phyloP scores from a whole-genome alignment of 768 basidiomycete genomes.

The Naematelia encephala region DNA sequence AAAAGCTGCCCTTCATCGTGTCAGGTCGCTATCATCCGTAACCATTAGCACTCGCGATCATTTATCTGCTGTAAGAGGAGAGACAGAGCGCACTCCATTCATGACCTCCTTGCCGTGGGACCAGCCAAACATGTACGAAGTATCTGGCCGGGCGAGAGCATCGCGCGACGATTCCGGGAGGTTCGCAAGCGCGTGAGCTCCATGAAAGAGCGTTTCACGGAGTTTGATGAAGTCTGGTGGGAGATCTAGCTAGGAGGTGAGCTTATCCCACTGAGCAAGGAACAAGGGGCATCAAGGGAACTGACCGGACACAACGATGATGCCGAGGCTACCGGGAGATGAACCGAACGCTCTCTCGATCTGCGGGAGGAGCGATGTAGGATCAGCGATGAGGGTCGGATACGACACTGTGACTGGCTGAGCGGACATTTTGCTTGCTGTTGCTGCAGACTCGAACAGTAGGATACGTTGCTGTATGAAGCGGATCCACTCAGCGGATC shows the following conservation, averaged over 20 bases:
- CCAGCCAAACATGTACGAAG: slow-evolving; percentile 95
- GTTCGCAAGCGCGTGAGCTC: slow-evolving; percentile 71
- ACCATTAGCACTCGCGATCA: neutral
- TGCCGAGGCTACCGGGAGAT: slow-evolving; percentile 40
- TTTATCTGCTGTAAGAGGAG: neutral
- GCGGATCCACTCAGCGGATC: neutral
- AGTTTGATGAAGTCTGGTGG: slow-evolving; percentile 63
- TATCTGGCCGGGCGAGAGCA: slow-evolving; percentile 67
- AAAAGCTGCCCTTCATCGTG: slow-evolving; percentile 85
- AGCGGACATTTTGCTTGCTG: slow-evolving; percentile 4
- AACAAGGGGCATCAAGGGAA: neutral
- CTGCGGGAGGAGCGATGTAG: slow-evolving; percentile 11
- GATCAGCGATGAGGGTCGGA: slow-evolving; percentile 14
- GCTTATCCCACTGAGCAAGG: neutral
- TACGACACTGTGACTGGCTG: slow-evolving; percentile 23
- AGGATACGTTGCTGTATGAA: neutral
- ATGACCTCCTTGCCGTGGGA: slow-evolving; percentile 97
- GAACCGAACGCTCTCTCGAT: slow-evolving; percentile 43
- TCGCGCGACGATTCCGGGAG: slow-evolving; percentile 67
- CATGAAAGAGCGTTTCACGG: slow-evolving; percentile 68
- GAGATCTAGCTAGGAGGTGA: slow-evolving; percentile 59
- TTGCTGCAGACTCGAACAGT: slow-evolving; percentile 1
- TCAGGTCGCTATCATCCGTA: slow-evolving; percentile 55
- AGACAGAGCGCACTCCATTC: slow-evolving; percentile 63
- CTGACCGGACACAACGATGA: slow-evolving; percentile 42